Base-by-base conservation (phyloP, 2,329 filamentous ascomycete genomes). In the Hirsutella minnesotensis region DNA sequence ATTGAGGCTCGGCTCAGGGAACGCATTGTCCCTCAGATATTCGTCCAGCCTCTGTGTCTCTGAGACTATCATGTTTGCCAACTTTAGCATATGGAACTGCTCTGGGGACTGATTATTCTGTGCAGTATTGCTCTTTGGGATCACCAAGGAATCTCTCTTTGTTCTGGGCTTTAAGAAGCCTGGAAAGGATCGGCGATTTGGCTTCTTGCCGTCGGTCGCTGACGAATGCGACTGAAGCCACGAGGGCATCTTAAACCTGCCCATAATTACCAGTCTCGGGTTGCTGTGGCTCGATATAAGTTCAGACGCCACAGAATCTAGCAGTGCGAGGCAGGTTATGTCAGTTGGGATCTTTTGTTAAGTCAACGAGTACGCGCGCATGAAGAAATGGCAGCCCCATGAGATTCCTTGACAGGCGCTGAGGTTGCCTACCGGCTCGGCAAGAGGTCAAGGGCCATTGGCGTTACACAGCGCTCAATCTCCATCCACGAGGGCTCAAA, bases 31-130 rank as follows among this genome's bases (percentile, higher is more conserved):
- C 39, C 58, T 63, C 46, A 75, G 51, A 50, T 71, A 73, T 3
- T 53, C 53, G 44, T 75, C 68, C 16, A 76, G 53, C 50, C 66
- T 73, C 46, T 68, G 65, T 0, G 72, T 69, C 47, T 75, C 70
- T 35, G 51, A 48, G 30, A 61, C 60, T 43, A 75, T 75, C 38
- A 59, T 69, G 39, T 60, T 61, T 3, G 71, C 70, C n/a, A 76
- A 56, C 21, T 58, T 55, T 13, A 67, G 49, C 57, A 75, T 63
- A 20, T 57, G 61, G 2, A 66, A 66, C 10, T 61, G 53, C 3
- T 39, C 48, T 36, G 38, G 24, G 13, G 30, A 52, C 30, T 40
- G 33, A 19, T 21, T 38, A 20, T 19, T 8, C 21, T 40, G 30
- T 13, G 40, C 40, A 22, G 16, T 13, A 12, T 41, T 39, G n/a